phyloP scores from a whole-genome alignment of 345 rosid species.

The Acer campestre region DNA sequence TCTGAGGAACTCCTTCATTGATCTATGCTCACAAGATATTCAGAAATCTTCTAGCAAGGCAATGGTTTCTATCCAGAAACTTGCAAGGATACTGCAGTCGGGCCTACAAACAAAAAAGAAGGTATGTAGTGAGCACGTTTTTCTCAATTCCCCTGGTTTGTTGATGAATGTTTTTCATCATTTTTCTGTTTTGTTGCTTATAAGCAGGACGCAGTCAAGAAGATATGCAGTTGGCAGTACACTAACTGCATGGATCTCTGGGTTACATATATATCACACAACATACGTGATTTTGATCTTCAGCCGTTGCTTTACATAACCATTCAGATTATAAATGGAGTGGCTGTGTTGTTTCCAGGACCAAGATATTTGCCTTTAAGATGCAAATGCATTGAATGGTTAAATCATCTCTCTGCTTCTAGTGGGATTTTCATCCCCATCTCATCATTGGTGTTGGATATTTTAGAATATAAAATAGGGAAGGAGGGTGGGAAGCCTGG shows the following conservation, averaged over 20 bases:
- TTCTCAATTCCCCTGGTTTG: slow-evolving; percentile 10
- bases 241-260: slow-evolving; percentile 83
- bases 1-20: slow-evolving; percentile 67
- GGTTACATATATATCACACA: slow-evolving; percentile 68
- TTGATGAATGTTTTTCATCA: slow-evolving; percentile 8
- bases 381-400: slow-evolving; percentile 82
- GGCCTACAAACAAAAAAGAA: slow-evolving; percentile 71
- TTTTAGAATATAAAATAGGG: slow-evolving; percentile 78
- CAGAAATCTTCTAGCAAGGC: slow-evolving; percentile 72
- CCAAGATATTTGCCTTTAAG: slow-evolving; percentile 88
- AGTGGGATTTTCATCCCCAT: slow-evolving; percentile 80
- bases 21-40: slow-evolving; percentile 80
- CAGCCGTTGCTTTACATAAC: slow-evolving; percentile 62
- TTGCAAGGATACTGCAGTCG: slow-evolving; percentile 67
- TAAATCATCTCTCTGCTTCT: slow-evolving; percentile 69
- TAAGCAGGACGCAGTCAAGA: slow-evolving; percentile 79
- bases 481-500: slow-evolving; percentile 56
- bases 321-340: slow-evolving; percentile 83
- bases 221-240: slow-evolving; percentile 81
- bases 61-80: slow-evolving; percentile 57
- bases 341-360: slow-evolving; percentile 74
- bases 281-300: slow-evolving; percentile 58
- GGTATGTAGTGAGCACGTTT: slow-evolving; percentile 40
- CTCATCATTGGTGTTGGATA: slow-evolving; percentile 63
- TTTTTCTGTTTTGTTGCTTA: slow-evolving; percentile 30